Conservation (phyloP, 139 green algal genomes). For the Micractinium sp. region DNA sequence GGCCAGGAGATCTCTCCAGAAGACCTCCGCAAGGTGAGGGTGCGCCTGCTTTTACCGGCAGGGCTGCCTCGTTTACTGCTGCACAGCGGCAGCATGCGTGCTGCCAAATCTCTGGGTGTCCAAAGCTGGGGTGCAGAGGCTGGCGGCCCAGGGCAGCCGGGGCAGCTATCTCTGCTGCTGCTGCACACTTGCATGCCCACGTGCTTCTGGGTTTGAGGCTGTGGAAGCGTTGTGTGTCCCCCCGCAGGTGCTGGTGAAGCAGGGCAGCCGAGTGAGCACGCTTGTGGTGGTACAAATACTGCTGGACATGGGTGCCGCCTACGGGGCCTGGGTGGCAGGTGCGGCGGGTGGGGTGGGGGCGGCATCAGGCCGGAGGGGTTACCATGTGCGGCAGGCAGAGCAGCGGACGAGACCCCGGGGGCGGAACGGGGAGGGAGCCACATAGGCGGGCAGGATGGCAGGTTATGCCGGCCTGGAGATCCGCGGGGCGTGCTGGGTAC, state of each 20-base stretch:
- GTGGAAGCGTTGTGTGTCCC: not conserved
- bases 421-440: no score
- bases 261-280: slow-evolving; percentile 28
- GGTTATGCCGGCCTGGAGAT: no score
- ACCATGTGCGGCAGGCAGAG: no score
- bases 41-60: not conserved
- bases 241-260: slow-evolving; percentile 44
- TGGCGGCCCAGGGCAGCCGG: not conserved
- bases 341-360: not conserved
- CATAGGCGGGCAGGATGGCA: no score
- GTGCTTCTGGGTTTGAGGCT: no score
- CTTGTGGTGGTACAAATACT: slow-evolving; percentile 41
- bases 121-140: not conserved
- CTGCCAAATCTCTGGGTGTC: no score
- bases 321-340: slow-evolving; percentile 29
- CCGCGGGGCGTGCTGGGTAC: no score
- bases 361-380: no score
- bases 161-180: no score
- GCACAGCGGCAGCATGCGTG: not conserved
- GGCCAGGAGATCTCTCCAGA: slow-evolving; percentile 44
- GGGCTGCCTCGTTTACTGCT: not conserved
- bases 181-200: not conserved
- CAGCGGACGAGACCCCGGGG: no score
- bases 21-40: slow-evolving; percentile 40
- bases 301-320: slow-evolving; percentile 47